phyloP scores from a whole-genome alignment of 208 protist genomes.

The Trypanosoma melophagium region DNA sequence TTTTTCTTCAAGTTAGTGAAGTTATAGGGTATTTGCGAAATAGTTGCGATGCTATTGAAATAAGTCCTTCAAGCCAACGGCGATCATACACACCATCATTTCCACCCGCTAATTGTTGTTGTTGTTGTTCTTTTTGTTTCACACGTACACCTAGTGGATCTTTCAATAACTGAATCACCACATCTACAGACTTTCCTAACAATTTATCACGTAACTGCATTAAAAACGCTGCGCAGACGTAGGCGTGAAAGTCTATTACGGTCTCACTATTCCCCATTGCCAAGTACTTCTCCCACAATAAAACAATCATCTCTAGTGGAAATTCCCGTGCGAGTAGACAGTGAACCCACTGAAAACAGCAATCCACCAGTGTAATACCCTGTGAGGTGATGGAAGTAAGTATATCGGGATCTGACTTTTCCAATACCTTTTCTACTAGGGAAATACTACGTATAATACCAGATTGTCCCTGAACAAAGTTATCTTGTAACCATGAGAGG shows the following conservation, averaged over 20 bases:
- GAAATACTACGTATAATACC: constrained; percentile 74
- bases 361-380: constrained; percentile 67
- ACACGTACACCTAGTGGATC: constrained; percentile 27
- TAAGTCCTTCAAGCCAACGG: constrained; percentile 58
- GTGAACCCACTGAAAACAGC: constrained; percentile 91
- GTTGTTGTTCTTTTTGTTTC: constrained; percentile 4
- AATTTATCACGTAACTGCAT: constrained; percentile 32
- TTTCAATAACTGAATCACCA: constrained; percentile 37
- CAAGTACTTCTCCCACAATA: constrained; percentile 92
- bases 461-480: constrained; percentile 88
- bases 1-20: background rate
- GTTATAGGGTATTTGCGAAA: constrained; percentile 33
- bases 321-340: constrained; percentile 91
- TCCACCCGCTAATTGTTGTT: constrained; percentile 16
- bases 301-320: constrained; percentile 65
- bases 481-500: constrained; percentile 87
- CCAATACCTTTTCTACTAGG: constrained; percentile 58
- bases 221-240: constrained; percentile 84
- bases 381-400: constrained; percentile 1
- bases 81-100: constrained; percentile 16
- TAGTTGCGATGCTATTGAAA: constrained; percentile 59
- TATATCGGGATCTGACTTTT: constrained; percentile 9
- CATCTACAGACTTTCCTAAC: constrained; percentile 32
- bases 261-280: constrained; percentile 48
- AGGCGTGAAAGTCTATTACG: constrained; percentile 78